Base-by-base conservation (phyloP, 768 basidiomycete genomes). In the Exidia glandulosa region DNA sequence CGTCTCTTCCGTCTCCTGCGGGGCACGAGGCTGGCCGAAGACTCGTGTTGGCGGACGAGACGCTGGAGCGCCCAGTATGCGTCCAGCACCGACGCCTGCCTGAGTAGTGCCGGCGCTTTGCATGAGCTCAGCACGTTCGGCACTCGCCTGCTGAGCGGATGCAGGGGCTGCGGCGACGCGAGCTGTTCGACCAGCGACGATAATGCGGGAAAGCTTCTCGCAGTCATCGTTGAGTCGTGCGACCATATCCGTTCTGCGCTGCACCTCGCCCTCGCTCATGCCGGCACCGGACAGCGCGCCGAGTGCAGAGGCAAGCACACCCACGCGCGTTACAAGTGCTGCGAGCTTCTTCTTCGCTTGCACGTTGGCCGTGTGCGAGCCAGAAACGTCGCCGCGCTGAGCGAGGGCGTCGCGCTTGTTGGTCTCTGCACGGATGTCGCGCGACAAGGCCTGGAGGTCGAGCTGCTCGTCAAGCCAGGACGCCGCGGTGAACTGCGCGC, bases 391-490 rank as follows among this genome's bases (percentile, higher is more conserved):
- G 13, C 84, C 84, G 45, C 81, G 79, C 62, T 87, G 83, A 3
- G 86, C 81, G 60, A 94, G 81, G 0, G 91, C 85, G 71, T 96
- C 92, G 56, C 94, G 86, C 69, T 87, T 83, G 74, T 91, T 87
- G 71, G 96, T 81, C 64, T 88, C 85, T 3, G 93, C 87, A 65
- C 93, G 87, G 62, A 94, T 80, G 65, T 86, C 84, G 37, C 94
- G 85, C 50, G 92, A 77, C 32, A 84, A 80, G 14, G 83, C 75
- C 69, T 91, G 88, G 9, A 95, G 73, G 58, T 87, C 85, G 58
- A 81, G 73, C 66, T 94, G 90, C 71, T 96, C 95, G 62, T 94
- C 88, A 16, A 96, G 80, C 94, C 95, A 97, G 47, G 84, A 82
- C 9, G 90, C 75, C 1, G 82, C 77, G 0, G 90, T 88, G 72